Evolutionary conservation across 345 rosid genomes (phyloP), one percentile per base, ranked within the genome.

Genomic region (Arabidopsis suecica): DNA sequence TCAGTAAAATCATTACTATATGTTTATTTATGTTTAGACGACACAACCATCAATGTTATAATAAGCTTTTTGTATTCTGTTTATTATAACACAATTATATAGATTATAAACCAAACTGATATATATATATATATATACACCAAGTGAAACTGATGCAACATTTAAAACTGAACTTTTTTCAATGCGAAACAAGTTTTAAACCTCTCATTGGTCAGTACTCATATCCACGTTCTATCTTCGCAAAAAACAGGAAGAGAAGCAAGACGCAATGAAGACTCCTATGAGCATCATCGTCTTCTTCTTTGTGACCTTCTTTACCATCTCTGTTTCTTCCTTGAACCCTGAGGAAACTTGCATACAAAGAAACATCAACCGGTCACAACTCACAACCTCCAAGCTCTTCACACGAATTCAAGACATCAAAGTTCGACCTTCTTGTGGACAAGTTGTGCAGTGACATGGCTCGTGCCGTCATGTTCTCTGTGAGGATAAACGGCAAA

Each of bases 281-380:
- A 38, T 25, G 13, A 37, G 67, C 51, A 50, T 50, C 51, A 4
- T 62, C 44, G 32, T 72, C 62, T 12, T 50, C 34, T 51, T 51
- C 53, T 49, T 50, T 40, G 42, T 53, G 25, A 60, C 61, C 34
- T 62, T 72, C 25, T 3, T 62, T 5, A 12, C 25, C 41, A 45
- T 62, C 23, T 62, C 54, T 38, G 14, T 44, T 38, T 18, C 32
- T 32, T 51, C 68, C 10, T 49, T 44, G 4, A 55, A 22, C 53
- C 45, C 14, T 38, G 61, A 50, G 28, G 68, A 72, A 61, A 37
- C 50, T 37, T 72, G 76, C 76, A 61, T 72, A 50, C 16, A 18
- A 23, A 72, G 51, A 61, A 61, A 50, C 76, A 48, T 61, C 9
- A 11, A 42, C 28, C 45, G 40, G 30, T 34, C 68, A 1, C 68